Percentiles rank a stretch among this genome's conserved stretches.
Conservation (phyloP, 768 basidiomycete genomes). For the Leccinum fibrillosum region DNA sequence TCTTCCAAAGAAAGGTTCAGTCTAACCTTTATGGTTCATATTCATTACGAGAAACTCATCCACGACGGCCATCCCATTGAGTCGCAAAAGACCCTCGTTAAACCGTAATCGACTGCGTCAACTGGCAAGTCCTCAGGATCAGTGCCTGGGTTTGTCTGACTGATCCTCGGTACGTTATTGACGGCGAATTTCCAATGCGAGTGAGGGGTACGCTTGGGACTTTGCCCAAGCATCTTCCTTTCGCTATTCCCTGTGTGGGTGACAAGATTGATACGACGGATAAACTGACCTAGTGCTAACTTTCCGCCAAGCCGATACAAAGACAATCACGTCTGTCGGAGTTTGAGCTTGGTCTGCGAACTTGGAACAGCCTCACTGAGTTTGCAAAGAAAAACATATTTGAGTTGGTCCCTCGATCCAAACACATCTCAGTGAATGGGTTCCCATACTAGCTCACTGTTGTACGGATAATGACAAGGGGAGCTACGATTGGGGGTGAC, state of each 20-base stretch:
- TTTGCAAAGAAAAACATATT: no score
- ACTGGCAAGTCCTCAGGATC: neutral
- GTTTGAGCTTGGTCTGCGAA: no score
- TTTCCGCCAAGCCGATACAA: no score
- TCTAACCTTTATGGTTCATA: neutral
- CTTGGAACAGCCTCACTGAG: no score
- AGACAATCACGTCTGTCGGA: no score
- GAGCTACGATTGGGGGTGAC: no score
- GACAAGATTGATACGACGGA: neutral
- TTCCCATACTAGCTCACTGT: no score
- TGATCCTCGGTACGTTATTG: neutral
- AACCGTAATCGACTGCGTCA: neutral
- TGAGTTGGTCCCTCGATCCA: no score
- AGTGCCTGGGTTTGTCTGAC: neutral
- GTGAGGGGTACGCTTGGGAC: neutral
- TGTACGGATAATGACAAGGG: no score
- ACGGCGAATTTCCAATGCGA: neutral
- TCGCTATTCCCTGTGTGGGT: neutral
- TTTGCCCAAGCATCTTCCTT: neutral
- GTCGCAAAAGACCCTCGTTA: neutral
- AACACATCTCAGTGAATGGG: no score
- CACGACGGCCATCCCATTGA: neutral
- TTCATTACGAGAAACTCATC: neutral
- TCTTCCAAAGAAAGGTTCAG: neutral
- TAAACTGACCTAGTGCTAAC: neutral